phyloP scores from a whole-genome alignment of 1,284 basidiomycete genomes.

The Boletus smithii region DNA sequence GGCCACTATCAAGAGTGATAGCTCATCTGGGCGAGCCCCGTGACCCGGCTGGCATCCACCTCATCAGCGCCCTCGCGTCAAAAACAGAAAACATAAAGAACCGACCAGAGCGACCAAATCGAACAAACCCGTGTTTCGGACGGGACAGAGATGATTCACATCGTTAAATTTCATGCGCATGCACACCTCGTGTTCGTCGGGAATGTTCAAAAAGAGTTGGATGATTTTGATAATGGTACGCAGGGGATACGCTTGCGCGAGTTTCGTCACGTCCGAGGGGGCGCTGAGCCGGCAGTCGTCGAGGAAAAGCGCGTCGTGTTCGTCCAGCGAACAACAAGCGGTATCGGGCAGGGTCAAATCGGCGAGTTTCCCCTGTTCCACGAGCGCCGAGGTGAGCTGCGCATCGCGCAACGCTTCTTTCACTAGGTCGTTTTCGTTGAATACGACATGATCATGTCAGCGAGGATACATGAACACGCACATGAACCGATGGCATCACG shows the following conservation, averaged over 20 bases:
- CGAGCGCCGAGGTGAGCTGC: constrained; percentile 1
- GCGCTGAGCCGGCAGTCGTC: neutral
- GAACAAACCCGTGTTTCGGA: constrained; percentile 3
- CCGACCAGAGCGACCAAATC: constrained; percentile 15
- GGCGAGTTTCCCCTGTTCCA: neutral
- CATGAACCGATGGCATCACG: neutral
- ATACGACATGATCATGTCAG: neutral
- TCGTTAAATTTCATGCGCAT: constrained; percentile 1
- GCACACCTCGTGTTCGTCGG: neutral
- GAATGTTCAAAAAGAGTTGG: constrained; percentile 1
- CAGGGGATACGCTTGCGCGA: constrained; percentile 10
- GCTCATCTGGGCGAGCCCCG: neutral
- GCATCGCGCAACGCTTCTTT: constrained; percentile 1
- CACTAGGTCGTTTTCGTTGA: neutral
- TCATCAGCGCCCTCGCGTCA: neutral
- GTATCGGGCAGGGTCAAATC: constrained; percentile 10
- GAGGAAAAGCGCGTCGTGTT: constrained; percentile 2
- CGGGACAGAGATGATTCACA: constrained; percentile 11
- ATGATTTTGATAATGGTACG: constrained; percentile 5
- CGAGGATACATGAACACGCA: neutral
- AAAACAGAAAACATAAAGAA: neutral
- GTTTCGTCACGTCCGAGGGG: constrained; percentile 6
- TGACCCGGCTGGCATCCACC: constrained; percentile 4
- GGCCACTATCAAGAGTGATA: constrained; percentile 10
- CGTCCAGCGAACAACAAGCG: neutral